These are phyloP conservation scores for Fragilaria crotonensis DNA, from an alignment of 108 stramenopile species.

Conservation along the genomic window DNA sequence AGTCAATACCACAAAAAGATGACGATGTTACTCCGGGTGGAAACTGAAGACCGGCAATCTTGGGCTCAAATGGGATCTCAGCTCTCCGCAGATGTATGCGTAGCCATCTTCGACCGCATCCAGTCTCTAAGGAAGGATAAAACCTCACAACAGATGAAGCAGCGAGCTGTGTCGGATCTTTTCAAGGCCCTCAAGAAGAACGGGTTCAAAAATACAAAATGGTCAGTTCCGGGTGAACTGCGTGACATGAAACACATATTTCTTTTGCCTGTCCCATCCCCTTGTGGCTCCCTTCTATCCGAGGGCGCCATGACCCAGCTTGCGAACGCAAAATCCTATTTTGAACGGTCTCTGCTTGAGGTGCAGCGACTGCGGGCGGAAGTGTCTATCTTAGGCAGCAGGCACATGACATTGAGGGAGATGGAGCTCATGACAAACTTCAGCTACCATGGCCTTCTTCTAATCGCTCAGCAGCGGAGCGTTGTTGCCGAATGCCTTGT, in stretches of 20 bases:
- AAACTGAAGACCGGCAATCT: constrained; percentile 10
- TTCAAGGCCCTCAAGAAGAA: constrained; percentile 74
- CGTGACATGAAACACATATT: constrained; percentile 49
- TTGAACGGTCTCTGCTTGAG: constrained; percentile 53
- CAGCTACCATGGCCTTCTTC: constrained; percentile 47
- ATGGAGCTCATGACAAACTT: constrained; percentile 63
- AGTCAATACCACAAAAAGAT: constrained; percentile 51
- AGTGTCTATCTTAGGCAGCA: constrained; percentile 59
- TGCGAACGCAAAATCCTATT: constrained; percentile 58
- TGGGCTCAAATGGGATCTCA: constrained; percentile 36
- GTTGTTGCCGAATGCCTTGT: constrained; percentile 7
- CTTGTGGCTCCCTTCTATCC: constrained; percentile 3
- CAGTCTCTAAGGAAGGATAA: constrained; percentile 56
- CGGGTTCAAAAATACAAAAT: constrained; percentile 65
- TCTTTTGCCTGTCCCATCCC: constrained; percentile 51
- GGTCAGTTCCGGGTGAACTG: constrained; percentile 57
- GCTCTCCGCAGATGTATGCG: constrained; percentile 40
- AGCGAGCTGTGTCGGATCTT: constrained; percentile 85
- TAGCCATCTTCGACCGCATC: constrained; percentile 83
- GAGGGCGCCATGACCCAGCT: constrained; percentile 9
- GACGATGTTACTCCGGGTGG: constrained; percentile 16
- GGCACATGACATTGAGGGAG: constrained; percentile 67
- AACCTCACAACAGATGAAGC: constrained; percentile 83
- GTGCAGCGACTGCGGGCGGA: constrained; percentile 53
- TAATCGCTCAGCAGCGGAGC: constrained; percentile 44